Evolutionary conservation across 495 filamentous ascomycete species (phyloP), one percentile per base, ranked within the genome.

Genomic region (Xylaria flabelliformis): DNA sequence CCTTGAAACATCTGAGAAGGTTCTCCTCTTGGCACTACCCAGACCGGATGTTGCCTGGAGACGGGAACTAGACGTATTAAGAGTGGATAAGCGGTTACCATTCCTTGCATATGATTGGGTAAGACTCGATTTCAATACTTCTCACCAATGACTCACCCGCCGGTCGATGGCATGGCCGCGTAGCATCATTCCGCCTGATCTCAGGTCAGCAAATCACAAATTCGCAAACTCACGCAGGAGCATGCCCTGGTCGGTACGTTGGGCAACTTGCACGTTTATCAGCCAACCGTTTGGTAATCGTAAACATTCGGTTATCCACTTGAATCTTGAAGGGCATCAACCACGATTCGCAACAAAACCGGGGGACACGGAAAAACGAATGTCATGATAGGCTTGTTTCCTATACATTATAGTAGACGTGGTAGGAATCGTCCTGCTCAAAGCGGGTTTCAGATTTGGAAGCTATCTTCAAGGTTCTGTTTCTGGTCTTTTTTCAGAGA

Each of bases 381-480:
- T 41, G 15, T 65, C 34, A 71, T 61, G 42, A 50, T 48, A 50
- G n/a, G 42, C 17, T 69, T 50, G 39, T 69, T 62, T 50, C 32
- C 42, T 50, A 41, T 51, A 36, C 41, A 17, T n/a, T n/a, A n/a
- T 17, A 58, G 39, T 19, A 29, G 41, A 62, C 24, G 68, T 21
- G 58, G 58, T 42, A 70, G 39, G 17, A 32, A 58, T 71, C 62
- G 69, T 26, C 73, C 71, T 74, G 73, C 77, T 77, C 64, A 76
- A 75, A 74, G 75, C 68, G 70, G 71, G 61, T 75, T 75, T 76
- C 72, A 74, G 67, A 77, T 76, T 77, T 79, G 77, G 71, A 72
- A 77, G 71, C 77, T 79, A 79, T 76, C 75, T 79, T 74, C 69
- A 73, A 74, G 71, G 74, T 74, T 74, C 73, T 76, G 58, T 78